Evolutionary conservation across 2,329 filamentous ascomycete genomes (phyloP).

Genomic region (Pseudonectria foliicola): DNA sequence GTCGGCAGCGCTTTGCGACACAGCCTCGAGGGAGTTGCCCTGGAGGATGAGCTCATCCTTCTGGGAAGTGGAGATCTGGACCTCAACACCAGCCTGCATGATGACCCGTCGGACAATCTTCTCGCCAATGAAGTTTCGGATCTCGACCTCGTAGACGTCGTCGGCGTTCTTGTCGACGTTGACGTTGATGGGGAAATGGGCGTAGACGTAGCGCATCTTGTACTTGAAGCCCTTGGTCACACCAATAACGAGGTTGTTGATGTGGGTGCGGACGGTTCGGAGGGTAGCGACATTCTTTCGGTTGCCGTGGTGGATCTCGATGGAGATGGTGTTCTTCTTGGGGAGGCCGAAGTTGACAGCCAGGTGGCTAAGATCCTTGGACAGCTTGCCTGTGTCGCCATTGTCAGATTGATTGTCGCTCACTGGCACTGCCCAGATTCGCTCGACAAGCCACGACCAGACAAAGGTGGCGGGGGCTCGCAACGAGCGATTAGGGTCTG

Average conservation of each 20-base stretch:
- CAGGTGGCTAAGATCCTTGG: conserved; percentile 94
- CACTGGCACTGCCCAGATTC: background rate
- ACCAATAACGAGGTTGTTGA: conserved; percentile 98
- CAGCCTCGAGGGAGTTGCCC: conserved; percentile 94
- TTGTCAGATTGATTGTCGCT: conserved; percentile 9
- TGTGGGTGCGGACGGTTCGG: conserved; percentile 94
- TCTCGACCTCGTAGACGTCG: conserved; percentile 85
- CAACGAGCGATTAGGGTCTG: background rate
- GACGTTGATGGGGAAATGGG: conserved; percentile 99
- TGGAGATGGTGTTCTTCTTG: conserved; percentile 80
- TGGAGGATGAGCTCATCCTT: conserved; percentile 95
- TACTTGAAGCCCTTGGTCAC: conserved; percentile 99
- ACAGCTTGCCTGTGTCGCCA: conserved; percentile 67
- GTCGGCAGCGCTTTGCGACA: conserved; percentile 96
- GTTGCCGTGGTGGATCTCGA: conserved; percentile 96
- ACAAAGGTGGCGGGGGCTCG: background rate
- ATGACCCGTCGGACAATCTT: conserved; percentile 92
- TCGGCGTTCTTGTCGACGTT: conserved; percentile 96
- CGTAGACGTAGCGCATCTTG: conserved; percentile 99
- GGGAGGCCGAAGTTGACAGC: conserved; percentile 91
- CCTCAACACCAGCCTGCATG: conserved; percentile 86
- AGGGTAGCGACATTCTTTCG: conserved; percentile 98
- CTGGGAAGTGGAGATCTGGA: conserved; percentile 81
- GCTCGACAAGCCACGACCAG: no score
- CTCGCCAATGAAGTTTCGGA: conserved; percentile 99